Percentiles rank a stretch among this genome's conserved stretches.
Evolutionary conservation across 805 yeast genomes (phyloP).

Genomic region (Candida germanica): DNA sequence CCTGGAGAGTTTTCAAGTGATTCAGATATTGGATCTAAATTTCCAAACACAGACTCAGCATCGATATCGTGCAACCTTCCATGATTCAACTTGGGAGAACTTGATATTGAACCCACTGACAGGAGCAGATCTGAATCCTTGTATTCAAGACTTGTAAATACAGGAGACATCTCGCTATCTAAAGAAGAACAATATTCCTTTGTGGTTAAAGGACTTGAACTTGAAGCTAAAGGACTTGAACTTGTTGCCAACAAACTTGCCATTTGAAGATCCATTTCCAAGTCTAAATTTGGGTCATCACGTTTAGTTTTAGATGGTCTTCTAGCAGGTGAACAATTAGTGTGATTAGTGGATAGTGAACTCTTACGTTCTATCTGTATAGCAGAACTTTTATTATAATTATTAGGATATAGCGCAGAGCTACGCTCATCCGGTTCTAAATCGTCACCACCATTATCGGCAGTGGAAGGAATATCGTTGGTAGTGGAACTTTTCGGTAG

Average conservation of each 20-base stretch:
- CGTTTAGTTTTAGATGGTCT: conserved; percentile 3
- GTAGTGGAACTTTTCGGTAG: conserved; percentile 40
- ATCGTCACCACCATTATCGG: conserved; percentile 27
- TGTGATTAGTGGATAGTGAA: conserved; percentile 4
- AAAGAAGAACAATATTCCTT: conserved; percentile 33
- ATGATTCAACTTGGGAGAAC: conserved; percentile 5
- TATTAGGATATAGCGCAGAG: conserved; percentile 39
- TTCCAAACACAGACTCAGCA: conserved; percentile 6
- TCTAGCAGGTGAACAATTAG: not conserved
- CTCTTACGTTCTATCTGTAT: conserved; percentile 15
- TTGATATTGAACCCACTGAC: conserved; percentile 27
- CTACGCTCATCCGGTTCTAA: conserved; percentile 41
- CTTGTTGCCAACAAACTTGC: conserved; percentile 31
- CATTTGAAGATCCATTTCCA: conserved; percentile 47
- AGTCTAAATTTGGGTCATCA: conserved; percentile 23
- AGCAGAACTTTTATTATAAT: conserved; percentile 14
- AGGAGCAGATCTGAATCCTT: conserved; percentile 38
- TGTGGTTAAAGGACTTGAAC: not conserved
- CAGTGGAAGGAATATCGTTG: conserved; percentile 14
- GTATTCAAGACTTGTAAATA: conserved; percentile 29
- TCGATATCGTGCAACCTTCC: conserved; percentile 6
- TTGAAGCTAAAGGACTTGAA: not conserved
- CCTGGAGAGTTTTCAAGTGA: conserved; percentile 30
- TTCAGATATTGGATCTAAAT: conserved; percentile 25
- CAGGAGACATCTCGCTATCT: conserved; percentile 43